Evolutionary conservation across 2,329 filamentous ascomycete genomes (phyloP).

Genomic region (Nigrograna mackinnonii): DNA sequence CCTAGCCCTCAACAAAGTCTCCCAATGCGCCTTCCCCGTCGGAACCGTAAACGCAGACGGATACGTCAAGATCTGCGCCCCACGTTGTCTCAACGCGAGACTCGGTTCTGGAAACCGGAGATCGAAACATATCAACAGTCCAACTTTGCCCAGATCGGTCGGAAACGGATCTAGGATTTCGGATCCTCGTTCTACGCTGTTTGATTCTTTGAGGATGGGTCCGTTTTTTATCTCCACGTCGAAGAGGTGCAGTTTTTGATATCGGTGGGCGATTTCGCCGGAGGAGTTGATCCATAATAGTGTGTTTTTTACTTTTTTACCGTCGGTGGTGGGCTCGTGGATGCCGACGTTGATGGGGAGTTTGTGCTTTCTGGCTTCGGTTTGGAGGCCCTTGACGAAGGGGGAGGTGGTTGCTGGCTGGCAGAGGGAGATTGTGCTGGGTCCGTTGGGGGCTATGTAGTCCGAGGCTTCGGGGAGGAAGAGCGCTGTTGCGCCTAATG

Average conservation of each 20-base stretch:
- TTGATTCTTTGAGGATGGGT: constrained; percentile 64
- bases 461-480: constrained; percentile 93
- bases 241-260: constrained; percentile 92
- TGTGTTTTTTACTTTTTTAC: constrained; percentile 63
- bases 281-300: constrained; percentile 67
- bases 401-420: constrained; percentile 66
- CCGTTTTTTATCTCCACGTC: constrained; percentile 67
- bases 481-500: constrained; percentile 78
- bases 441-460: constrained; percentile 74
- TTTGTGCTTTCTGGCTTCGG: constrained; percentile 64
- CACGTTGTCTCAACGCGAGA: constrained; percentile 65
- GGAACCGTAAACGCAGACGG: constrained; percentile 89
- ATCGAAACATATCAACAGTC: constrained; percentile 88
- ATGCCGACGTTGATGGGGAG: constrained; percentile 85
- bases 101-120: constrained; percentile 80
- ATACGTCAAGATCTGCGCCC: constrained; percentile 79
- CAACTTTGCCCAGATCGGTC: constrained; percentile 75
- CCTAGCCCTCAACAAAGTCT: constrained; percentile 73
- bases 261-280: constrained; percentile 64
- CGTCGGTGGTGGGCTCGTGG: constrained; percentile 57
- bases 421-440: constrained; percentile 72
- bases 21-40: constrained; percentile 87
- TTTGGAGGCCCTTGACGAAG: constrained; percentile 77
- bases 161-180: constrained; percentile 70
- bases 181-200: constrained; percentile 70